phyloP scores from a whole-genome alignment of 2,329 filamentous ascomycete genomes.

The Aspergillus sp. region DNA sequence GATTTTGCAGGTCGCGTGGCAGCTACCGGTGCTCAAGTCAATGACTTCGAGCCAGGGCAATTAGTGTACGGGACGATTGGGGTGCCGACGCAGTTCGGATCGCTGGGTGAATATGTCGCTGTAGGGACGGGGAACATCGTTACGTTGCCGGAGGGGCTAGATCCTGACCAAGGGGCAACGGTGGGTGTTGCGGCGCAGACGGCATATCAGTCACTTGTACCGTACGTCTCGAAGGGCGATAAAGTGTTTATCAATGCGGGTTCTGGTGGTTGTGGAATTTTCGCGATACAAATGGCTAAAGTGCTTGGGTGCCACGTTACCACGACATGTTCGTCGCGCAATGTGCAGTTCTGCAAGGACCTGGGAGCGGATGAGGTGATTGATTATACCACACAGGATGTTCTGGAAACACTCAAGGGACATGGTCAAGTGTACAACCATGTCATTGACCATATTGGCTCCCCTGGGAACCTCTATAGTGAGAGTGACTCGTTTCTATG shows the following conservation, averaged over 20 bases:
- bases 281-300: conserved; percentile 57
- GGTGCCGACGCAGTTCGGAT: conserved; percentile 30
- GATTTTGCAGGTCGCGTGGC: conserved; percentile 44
- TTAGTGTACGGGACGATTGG: conserved; percentile 39
- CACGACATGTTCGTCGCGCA: conserved; percentile 50
- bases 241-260: conserved; percentile 59
- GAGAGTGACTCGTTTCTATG: conserved; percentile 45
- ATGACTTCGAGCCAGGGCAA: conserved; percentile 31
- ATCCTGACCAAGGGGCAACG: conserved; percentile 35
- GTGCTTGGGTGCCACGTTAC: conserved; percentile 52
- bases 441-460: conserved; percentile 52
- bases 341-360: conserved; percentile 48
- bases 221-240: conserved; percentile 42
- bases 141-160: conserved; percentile 38
- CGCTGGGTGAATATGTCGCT: conserved; percentile 39
- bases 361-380: conserved; percentile 58
- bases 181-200: conserved; percentile 42
- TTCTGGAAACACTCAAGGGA: conserved; percentile 40
- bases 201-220: conserved; percentile 43
- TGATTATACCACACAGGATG: conserved; percentile 48
- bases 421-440: conserved; percentile 45
- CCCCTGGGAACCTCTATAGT: conserved; percentile 45
- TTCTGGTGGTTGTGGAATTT: conserved; percentile 53
- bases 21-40: conserved; percentile 22
- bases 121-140: conserved; percentile 26